Evolutionary conservation across 805 yeast species (phyloP).

Genomic region (Saccharomycopsis selenospora): DNA sequence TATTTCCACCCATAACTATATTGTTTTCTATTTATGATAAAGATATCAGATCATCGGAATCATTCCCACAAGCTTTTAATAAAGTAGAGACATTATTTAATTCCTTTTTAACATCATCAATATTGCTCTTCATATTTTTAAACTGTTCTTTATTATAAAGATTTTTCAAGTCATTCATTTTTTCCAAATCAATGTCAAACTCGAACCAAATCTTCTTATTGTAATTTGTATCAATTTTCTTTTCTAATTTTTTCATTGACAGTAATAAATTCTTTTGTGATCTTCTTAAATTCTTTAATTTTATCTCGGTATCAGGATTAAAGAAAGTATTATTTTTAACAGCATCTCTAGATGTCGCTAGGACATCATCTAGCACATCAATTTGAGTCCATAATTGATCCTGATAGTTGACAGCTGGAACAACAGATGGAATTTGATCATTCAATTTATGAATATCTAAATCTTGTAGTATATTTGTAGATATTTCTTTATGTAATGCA

Average conservation of each 20-base stretch:
- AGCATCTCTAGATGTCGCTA: conserved; percentile 44
- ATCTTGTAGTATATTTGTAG: not conserved
- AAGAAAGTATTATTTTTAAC: conserved; percentile 41
- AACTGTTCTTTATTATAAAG: conserved; percentile 18
- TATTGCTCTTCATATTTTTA: conserved; percentile 9
- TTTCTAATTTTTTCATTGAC: conserved; percentile 15
- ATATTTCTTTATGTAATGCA: not conserved
- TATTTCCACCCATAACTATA: no score
- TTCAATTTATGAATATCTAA: not conserved
- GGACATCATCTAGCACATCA: conserved; percentile 77
- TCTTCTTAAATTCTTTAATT: conserved; percentile 15
- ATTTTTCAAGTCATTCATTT: conserved; percentile 16
- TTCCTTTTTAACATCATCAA: conserved; percentile 14
- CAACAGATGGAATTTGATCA: conserved; percentile 47
- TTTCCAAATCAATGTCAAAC: conserved; percentile 19
- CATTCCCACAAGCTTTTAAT: not conserved
- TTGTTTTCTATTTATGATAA: no score
- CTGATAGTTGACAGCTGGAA: conserved; percentile 57
- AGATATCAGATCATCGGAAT: not conserved
- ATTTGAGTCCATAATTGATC: conserved; percentile 84
- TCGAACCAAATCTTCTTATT: conserved; percentile 20
- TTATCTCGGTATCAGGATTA: conserved; percentile 32
- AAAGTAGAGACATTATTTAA: conserved; percentile 8
- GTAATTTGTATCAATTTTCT: conserved; percentile 9
- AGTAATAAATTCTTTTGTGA: conserved; percentile 14